Evolutionary conservation across 352 stramenopile species (phyloP).

Genomic region (Pythium grandisporangium): DNA sequence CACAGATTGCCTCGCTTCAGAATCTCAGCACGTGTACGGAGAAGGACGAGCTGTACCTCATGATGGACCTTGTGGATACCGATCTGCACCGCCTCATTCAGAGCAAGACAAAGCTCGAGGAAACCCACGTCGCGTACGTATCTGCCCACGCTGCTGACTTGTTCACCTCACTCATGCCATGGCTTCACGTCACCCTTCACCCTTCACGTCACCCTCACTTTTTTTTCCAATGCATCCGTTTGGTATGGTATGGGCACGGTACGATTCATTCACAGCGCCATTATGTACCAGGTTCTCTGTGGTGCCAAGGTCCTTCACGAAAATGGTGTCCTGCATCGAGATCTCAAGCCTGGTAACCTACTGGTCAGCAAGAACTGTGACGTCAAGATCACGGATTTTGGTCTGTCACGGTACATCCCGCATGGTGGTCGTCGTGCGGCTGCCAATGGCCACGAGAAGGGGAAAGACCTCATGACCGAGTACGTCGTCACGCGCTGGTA

Average conservation of each 20-base stretch:
- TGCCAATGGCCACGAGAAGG: constrained; percentile 28
- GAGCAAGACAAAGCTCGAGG: constrained; percentile 80
- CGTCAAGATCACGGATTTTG: constrained; percentile 84
- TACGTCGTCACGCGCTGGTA: constrained; percentile 86
- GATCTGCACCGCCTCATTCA: constrained; percentile 88
- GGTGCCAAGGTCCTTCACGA: constrained; percentile 88
- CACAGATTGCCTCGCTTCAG: constrained; percentile 62
- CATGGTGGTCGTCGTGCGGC: constrained; percentile 12
- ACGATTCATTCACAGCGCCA: constrained; percentile 46
- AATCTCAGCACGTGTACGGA: constrained; percentile 78
- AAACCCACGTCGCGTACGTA: constrained; percentile 60
- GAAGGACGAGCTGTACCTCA: constrained; percentile 92
- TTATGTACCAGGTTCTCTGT: constrained; percentile 92
- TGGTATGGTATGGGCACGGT: too few species aligned
- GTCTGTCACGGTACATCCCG: constrained; percentile 62
- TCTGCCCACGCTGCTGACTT: neutral
- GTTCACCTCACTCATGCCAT: too few species aligned
- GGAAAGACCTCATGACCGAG: constrained; percentile 70
- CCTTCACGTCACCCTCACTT: constrained; percentile 22
- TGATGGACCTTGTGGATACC: constrained; percentile 93
- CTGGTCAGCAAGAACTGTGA: constrained; percentile 82
- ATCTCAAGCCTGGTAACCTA: constrained; percentile 80
- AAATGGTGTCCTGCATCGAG: constrained; percentile 80
- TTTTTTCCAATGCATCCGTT: too few species aligned
- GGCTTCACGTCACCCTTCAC: neutral